Percentiles rank a stretch among this genome's conserved stretches.
phyloP scores from a whole-genome alignment of 306 rosid species.

The Sophora flavescens region DNA sequence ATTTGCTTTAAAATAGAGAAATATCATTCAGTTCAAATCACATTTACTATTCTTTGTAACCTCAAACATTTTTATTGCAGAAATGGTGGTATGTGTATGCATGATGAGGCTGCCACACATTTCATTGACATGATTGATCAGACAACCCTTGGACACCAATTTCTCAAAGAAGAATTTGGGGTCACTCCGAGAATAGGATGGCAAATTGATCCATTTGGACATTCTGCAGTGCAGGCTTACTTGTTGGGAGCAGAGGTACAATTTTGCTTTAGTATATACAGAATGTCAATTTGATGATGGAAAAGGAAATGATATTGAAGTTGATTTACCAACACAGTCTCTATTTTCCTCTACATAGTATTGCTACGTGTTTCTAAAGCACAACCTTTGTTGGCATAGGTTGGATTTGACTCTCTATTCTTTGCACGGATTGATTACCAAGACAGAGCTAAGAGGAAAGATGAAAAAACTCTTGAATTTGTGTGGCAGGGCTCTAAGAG shows the following conservation, averaged over 20 bases:
- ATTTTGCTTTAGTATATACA: not conserved
- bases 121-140: constrained; percentile 94
- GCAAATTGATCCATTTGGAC: constrained; percentile 97
- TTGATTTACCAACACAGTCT: constrained; percentile 18
- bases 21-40: constrained; percentile 17
- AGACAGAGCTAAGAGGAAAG: constrained; percentile 77
- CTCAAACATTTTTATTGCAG: constrained; percentile 48
- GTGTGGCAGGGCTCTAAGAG: constrained; percentile 83
- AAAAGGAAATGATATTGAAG: constrained; percentile 1
- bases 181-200: constrained; percentile 80
- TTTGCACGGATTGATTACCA: constrained; percentile 89
- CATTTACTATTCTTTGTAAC: not conserved
- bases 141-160: constrained; percentile 87
- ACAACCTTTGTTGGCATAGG: constrained; percentile 44
- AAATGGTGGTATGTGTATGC: constrained; percentile 96
- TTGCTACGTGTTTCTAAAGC: constrained; percentile 22
- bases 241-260: constrained; percentile 78
- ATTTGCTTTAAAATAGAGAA: constrained; percentile 12
- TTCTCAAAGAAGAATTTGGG: constrained; percentile 67
- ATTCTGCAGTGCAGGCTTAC: constrained; percentile 87
- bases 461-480: constrained; percentile 78
- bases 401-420: constrained; percentile 83
- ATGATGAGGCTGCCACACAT: constrained; percentile 89
- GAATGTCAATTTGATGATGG: constrained; percentile 7
- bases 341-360: not conserved